Conservation (phyloP, 179 eudicot genomes). For the Nepenthes alata region DNA sequence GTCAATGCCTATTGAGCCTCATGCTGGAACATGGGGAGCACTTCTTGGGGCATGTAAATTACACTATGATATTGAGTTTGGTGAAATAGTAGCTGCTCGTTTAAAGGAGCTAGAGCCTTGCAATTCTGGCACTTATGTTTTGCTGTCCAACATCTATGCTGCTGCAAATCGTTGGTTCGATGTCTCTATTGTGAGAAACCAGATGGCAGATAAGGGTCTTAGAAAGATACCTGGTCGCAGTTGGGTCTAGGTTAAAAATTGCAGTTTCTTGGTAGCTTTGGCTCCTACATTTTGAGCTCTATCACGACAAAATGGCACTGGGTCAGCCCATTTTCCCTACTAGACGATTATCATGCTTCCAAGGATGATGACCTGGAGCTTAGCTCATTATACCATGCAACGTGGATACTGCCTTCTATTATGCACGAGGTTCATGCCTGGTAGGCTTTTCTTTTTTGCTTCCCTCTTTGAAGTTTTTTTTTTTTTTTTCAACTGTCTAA, state of each 20-base stretch:
- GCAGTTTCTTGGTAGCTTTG: too few species aligned
- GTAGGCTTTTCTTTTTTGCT: too few species aligned
- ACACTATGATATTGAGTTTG: constrained; percentile 32
- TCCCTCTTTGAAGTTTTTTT: too few species aligned
- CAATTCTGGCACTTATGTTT: constrained; percentile 32
- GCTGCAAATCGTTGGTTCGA: constrained; percentile 48
- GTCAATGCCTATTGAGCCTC: constrained; percentile 30
- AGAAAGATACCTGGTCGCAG: constrained; percentile 33
- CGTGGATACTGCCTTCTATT: too few species aligned
- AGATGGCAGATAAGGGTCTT: constrained; percentile 33
- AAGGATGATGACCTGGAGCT: too few species aligned
- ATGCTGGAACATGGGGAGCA: constrained; percentile 57
- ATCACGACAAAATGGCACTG: too few species aligned
- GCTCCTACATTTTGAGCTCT: too few species aligned
- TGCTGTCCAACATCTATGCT: constrained; percentile 43
- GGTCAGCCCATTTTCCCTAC: too few species aligned
- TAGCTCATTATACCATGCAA: too few species aligned
- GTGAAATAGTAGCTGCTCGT: constrained; percentile 27
- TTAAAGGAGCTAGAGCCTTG: constrained; percentile 42
- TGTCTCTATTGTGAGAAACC: constrained; percentile 28
- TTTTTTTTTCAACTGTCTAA: too few species aligned
- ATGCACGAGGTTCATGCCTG: too few species aligned
- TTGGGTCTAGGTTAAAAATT: constrained; percentile 12
- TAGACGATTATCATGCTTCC: too few species aligned
- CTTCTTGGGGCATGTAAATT: constrained; percentile 55